Base-by-base conservation (phyloP, 805 yeast species). In the Scheffersomyces lignosus region DNA sequence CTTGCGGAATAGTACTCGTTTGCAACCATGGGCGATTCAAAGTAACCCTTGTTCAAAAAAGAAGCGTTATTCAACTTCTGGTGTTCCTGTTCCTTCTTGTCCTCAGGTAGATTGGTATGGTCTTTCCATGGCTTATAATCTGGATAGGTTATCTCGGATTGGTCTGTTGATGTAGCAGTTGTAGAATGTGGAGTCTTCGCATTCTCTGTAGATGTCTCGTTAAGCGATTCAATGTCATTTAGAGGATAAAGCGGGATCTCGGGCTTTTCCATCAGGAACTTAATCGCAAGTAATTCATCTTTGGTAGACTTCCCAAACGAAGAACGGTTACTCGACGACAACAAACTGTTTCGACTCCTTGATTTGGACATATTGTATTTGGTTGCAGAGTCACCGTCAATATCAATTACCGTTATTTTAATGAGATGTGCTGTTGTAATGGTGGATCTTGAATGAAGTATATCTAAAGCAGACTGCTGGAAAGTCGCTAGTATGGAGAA, bases 51-150 rank as follows among this genome's bases (percentile, higher is more conserved):
- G 45, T 82, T 87, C 29, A 87, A 64, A 51, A 73, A 63, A 15
- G 62, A 46, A 1, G 63, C 69, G 23, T 66, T 73, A 33, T 73
- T 69, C 50, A 82, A 73, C 17, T 78, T 57, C 3, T 61, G 67
- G 45, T 78, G 80, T 40, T 83, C 88, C 8, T 65, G 66, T 7
- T 67, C 44, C 7, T 47, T 31, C 18, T 49, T 33, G 7, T 42
- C 51, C 10, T 53, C 51, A 3, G 57, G 47, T 27, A 61, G 42
- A 18, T 51, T 49, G n/a, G 56, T 52, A 4, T 73, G 70, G 48
- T 81, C 87, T 27, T 64, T 63, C 93, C 95, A 87, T 0, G 88
- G 83, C 27, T 59, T 62, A 53, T 77, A 85, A 55, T 86, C 95
- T 0, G 95, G 95, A 48, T 74, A 84, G 5, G 61, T 60, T 5